A percentile compares a stretch with the other conserved stretches of the same genome.
These are phyloP conservation scores for Erodium trifolium DNA, from an alignment of 441 rosid species.

Conservation along the genomic window DNA sequence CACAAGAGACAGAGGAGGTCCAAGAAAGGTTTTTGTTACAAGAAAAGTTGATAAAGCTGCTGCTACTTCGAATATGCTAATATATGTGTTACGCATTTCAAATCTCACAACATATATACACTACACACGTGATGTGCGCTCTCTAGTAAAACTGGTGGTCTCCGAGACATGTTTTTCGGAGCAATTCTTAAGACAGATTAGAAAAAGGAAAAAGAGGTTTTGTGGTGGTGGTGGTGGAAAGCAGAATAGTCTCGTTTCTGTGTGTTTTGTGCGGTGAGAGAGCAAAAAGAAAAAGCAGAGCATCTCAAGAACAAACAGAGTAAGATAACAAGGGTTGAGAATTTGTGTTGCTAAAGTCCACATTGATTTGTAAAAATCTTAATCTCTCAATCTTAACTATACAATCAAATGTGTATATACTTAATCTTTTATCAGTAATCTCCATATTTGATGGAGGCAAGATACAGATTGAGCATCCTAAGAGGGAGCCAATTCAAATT, in stretches of 20 bases:
- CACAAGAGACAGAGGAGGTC: conserved; percentile 15
- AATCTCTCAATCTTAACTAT: too few relatives aligned
- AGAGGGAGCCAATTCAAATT: neutral
- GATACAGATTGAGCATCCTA: neutral
- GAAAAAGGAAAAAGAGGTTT: conserved; percentile 6
- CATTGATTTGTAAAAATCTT: too few relatives aligned
- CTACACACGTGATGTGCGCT: conserved; percentile 2
- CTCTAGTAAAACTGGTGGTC: conserved; percentile 4
- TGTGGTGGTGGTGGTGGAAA: conserved; percentile 1
- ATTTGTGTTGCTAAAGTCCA: neutral
- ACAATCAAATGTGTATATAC: too few relatives aligned
- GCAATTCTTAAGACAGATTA: neutral
- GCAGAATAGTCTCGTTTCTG: neutral
- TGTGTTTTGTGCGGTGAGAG: conserved; percentile 3
- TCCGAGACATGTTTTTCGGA: conserved; percentile 8
- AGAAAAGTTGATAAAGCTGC: neutral
- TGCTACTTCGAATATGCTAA: neutral
- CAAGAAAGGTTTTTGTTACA: conserved; percentile 5
- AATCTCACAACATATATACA: too few relatives aligned
- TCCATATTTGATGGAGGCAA: too few relatives aligned
- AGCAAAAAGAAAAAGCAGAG: neutral
- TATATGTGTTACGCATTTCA: neutral
- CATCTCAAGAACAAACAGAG: neutral
- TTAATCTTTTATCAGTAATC: neutral
- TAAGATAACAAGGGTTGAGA: neutral